Percentiles rank a stretch among this genome's conserved stretches.
Evolutionary conservation across 2,329 filamentous ascomycete species (phyloP).

Genomic region (Hortaea werneckii): DNA sequence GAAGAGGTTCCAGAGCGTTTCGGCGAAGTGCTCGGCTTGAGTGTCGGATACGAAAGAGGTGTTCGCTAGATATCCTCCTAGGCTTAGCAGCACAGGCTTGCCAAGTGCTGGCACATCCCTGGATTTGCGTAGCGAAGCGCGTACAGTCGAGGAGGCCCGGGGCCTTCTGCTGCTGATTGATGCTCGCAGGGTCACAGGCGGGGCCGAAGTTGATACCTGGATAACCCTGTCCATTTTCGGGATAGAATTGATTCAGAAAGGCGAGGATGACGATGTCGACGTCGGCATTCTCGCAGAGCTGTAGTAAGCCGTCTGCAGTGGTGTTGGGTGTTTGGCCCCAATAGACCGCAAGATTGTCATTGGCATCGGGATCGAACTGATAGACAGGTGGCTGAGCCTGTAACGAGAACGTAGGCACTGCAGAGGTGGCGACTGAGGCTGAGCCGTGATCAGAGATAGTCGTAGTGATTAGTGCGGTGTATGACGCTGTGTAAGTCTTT

Average conservation of each 20-base stretch:
- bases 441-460: background rate
- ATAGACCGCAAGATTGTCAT: conserved; percentile 25
- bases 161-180: conserved; percentile 23
- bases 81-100: conserved; percentile 31
- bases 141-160: conserved; percentile 31
- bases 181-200: conserved; percentile 27
- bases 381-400: conserved; percentile 6
- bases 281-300: conserved; percentile 23
- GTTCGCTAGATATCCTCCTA: conserved; percentile 24
- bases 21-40: conserved; percentile 23
- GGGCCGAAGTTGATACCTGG: conserved; percentile 26
- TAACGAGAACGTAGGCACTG: background rate
- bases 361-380: conserved; percentile 17
- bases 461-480: background rate
- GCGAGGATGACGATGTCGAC: conserved; percentile 31
- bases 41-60: conserved; percentile 19
- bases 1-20: conserved; percentile 28
- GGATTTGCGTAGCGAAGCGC: conserved; percentile 24
- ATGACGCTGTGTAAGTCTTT: background rate
- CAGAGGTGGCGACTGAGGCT: background rate
- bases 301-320: conserved; percentile 17
- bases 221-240: conserved; percentile 15
- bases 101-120: conserved; percentile 28
- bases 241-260: conserved; percentile 25
- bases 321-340: conserved; percentile 21